These are phyloP conservation scores for Sporopachydermia cereana DNA, from an alignment of 1,139 yeast species.

Conservation along the genomic window DNA sequence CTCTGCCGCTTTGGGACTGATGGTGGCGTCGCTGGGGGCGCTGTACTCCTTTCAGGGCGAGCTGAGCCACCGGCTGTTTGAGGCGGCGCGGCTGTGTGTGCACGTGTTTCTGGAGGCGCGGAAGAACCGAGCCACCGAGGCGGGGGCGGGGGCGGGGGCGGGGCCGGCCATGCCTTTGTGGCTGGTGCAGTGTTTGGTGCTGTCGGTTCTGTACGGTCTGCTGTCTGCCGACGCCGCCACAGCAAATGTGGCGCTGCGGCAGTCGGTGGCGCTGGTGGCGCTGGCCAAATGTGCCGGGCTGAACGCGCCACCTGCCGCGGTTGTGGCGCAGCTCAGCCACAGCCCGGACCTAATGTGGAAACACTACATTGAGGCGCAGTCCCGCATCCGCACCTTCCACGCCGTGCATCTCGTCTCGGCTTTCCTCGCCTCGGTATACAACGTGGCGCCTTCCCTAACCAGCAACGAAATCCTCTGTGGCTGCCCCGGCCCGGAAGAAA, in stretches of 20 bases:
- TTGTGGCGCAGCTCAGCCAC: conserved; percentile 24
- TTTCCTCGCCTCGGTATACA: conserved; percentile 56
- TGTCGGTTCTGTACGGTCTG: conserved; percentile 73
- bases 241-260: conserved; percentile 63
- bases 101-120: conserved; percentile 63
- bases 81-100: conserved; percentile 65
- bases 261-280: conserved; percentile 67
- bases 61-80: conserved; percentile 66
- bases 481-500: conserved; percentile 56
- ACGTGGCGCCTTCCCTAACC: conserved; percentile 43
- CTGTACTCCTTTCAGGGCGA: conserved; percentile 71
- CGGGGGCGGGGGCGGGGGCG: conserved; percentile 25
- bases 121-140: conserved; percentile 24
- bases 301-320: conserved; percentile 42
- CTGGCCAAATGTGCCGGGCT: conserved; percentile 67
- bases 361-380: conserved; percentile 70
- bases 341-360: conserved; percentile 41
- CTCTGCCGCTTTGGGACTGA: conserved; percentile 63
- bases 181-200: conserved; percentile 77
- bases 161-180: conserved; percentile 67
- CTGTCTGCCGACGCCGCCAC: conserved; percentile 67
- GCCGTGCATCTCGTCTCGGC: conserved; percentile 65
- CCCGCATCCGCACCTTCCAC: conserved; percentile 77
- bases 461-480: conserved; percentile 64
- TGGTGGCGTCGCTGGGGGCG: conserved; percentile 87